Evolutionary conservation across 2,329 filamentous ascomycete genomes (phyloP).

Genomic region (Seiridium unicorne): DNA sequence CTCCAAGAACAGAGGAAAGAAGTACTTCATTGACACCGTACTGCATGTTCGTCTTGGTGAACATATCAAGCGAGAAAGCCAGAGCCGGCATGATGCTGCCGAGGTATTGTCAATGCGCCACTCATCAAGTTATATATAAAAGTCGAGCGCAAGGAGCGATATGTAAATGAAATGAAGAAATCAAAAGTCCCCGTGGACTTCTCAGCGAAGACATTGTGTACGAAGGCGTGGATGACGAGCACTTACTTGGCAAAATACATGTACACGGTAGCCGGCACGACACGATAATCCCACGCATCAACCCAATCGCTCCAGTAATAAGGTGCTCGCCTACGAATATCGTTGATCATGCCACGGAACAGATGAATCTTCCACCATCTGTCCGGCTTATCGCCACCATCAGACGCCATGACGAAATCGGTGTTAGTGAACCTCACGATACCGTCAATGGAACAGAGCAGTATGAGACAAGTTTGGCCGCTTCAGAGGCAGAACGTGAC

Average conservation of each 20-base stretch:
- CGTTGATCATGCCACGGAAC: constrained; percentile 78
- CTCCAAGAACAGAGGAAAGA: constrained; percentile 78
- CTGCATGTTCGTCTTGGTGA: constrained; percentile 78
- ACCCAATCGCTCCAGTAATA: constrained; percentile 81
- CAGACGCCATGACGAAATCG: no score
- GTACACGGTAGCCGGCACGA: constrained; percentile 83
- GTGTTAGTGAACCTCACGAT: no score
- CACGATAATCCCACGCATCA: constrained; percentile 88
- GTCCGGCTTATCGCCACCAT: neutral
- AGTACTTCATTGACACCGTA: constrained; percentile 91
- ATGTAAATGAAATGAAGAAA: neutral
- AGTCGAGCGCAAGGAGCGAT: neutral
- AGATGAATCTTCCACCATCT: constrained; percentile 73
- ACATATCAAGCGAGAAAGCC: constrained; percentile 92
- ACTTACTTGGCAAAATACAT: constrained; percentile 93
- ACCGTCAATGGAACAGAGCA: neutral
- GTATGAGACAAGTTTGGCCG: no score
- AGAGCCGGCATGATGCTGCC: constrained; percentile 78
- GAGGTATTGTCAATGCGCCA: no score
- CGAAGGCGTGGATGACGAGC: neutral
- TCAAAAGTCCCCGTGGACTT: neutral
- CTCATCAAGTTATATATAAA: no score
- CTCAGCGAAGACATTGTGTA: neutral
- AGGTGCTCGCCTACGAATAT: constrained; percentile 70
- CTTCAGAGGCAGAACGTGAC: no score